Base-by-base conservation (phyloP, 176 grass and related monocot genomes). In the Paspalum notatum region DNA sequence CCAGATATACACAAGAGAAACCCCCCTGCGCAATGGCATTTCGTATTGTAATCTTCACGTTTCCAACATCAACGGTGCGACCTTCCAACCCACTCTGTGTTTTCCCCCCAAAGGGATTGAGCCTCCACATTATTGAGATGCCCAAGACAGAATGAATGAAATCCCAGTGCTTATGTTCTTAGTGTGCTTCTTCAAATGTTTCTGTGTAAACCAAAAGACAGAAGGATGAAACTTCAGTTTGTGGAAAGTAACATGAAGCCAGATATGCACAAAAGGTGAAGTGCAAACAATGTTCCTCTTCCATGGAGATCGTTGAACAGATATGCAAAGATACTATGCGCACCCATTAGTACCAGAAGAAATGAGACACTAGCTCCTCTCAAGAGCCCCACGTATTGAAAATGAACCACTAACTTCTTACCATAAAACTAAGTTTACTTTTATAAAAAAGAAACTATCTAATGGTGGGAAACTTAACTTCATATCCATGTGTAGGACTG, bases 21-120 rank as follows among this genome's bases (percentile, higher is more conserved):
- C 93, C 93, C 51, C 93, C 90, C 80, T 97, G 79, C n/a, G 90
- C 93, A 60, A 97, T 93, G 45, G 69, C 76, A 89, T 90, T 93
- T 10, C 81, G 83, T 20, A 97, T 81, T 54, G 85, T 81, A 26
- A 97, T 73, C 81, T 93, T 97, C 48, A 87, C 22, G 63, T 83
- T 88, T 20, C 88, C 88, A 47, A 97, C 80, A 74, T 93, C 93
- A 67, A 93, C 77, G 21, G 85, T 91, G 68, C 88, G 90, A 11
- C 91, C 88, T 68, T 97, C 93, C 61, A 97, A 51, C 84, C 87
- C 83, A 54, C 62, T 77, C 42, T 85, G 76, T 71, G 86, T 72
- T 86, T 93, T 97, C 0, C 82, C 82, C 43, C 75, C 86, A 54
- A 97, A 97, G 40, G 83, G 93, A 69, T 97, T 97, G 62, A 93